These are phyloP conservation scores for Aureobasidium vineae DNA, from an alignment of 2,329 filamentous ascomycete species.

Conservation along the genomic window DNA sequence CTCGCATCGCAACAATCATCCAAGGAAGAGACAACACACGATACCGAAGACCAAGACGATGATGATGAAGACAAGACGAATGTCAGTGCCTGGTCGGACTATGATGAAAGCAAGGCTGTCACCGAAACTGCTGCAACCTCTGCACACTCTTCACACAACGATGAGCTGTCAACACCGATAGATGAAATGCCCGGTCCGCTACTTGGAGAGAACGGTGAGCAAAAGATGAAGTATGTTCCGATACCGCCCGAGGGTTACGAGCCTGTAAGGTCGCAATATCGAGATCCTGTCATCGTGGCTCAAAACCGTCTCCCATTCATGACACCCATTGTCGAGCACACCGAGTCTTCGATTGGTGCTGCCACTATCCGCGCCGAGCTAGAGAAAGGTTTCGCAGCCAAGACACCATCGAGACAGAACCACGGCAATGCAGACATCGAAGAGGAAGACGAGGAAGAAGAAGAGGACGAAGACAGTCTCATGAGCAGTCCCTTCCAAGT, in stretches of 20 bases:
- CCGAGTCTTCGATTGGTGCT: slow-evolving; percentile 78
- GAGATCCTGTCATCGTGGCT: slow-evolving; percentile 73
- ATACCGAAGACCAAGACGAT: slow-evolving; percentile 40
- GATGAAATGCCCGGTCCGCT: slow-evolving; percentile 51
- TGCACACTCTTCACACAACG: slow-evolving; percentile 37
- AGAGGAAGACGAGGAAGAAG: slow-evolving; percentile 36
- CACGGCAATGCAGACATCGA: slow-evolving; percentile 40
- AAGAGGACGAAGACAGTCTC: slow-evolving; percentile 50
- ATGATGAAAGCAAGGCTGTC: slow-evolving; percentile 63
- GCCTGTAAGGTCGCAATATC: slow-evolving; percentile 69
- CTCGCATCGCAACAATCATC: slow-evolving; percentile 38
- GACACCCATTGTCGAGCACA: slow-evolving; percentile 97
- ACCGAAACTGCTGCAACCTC: slow-evolving; percentile 39
- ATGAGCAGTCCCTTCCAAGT: slow-evolving; percentile 71
- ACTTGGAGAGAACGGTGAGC: slow-evolving; percentile 44
- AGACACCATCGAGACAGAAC: slow-evolving; percentile 70
- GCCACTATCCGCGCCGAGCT: slow-evolving; percentile 58
- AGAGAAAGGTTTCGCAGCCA: slow-evolving; percentile 59
- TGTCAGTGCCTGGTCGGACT: slow-evolving; percentile 85
- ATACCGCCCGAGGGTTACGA: slow-evolving; percentile 84
- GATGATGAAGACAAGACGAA: slow-evolving; percentile 42
- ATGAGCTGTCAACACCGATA: slow-evolving; percentile 32
- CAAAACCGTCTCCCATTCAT: slow-evolving; percentile 96
- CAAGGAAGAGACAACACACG: slow-evolving; percentile 33
- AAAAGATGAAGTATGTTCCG: slow-evolving; percentile 68